Evolutionary conservation across 2,329 filamentous ascomycete species (phyloP).

Genomic region (Arthrobotrys entomopaga): DNA sequence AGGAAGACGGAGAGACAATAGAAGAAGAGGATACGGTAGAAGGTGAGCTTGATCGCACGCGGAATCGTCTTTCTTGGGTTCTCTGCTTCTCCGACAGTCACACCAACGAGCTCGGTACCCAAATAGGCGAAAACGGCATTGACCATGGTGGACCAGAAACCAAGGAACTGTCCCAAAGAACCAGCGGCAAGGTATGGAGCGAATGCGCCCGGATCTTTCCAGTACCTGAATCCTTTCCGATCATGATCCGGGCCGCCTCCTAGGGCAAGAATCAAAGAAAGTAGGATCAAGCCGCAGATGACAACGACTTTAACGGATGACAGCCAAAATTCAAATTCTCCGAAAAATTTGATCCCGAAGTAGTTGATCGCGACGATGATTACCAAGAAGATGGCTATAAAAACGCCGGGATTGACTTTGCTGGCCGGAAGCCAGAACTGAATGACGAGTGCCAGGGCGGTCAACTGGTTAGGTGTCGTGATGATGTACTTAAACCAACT

Average conservation of each 20-base stretch:
- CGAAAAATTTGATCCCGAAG: conserved; percentile 75
- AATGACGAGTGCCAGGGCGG: conserved; percentile 80
- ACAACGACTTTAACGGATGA: conserved; percentile 74
- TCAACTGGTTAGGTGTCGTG: conserved; percentile 84
- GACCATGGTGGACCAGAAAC: conserved; percentile 77
- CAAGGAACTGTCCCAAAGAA: conserved; percentile 66
- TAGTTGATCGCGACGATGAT: conserved; percentile 74
- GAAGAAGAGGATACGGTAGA: conserved; percentile 84
- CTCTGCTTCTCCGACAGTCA: conserved; percentile 81
- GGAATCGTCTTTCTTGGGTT: conserved; percentile 81
- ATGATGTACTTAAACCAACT: conserved; percentile 83
- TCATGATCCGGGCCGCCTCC: conserved; percentile 74
- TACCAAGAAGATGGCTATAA: conserved; percentile 77
- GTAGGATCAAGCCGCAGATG: conserved; percentile 73
- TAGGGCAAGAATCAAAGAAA: conserved; percentile 72
- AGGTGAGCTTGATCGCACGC: conserved; percentile 80
- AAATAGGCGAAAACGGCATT: conserved; percentile 83
- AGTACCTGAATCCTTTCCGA: conserved; percentile 74
- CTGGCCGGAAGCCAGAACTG: conserved; percentile 77
- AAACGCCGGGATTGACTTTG: conserved; percentile 79
- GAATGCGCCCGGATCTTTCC: conserved; percentile 72
- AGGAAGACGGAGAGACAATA: conserved; percentile 79
- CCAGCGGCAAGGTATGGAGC: conserved; percentile 65
- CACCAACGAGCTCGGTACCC: conserved; percentile 79
- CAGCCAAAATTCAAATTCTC: conserved; percentile 72